These are phyloP conservation scores for Cajanus cajan DNA, from an alignment of 306 rosid species.

Conservation along the genomic window DNA sequence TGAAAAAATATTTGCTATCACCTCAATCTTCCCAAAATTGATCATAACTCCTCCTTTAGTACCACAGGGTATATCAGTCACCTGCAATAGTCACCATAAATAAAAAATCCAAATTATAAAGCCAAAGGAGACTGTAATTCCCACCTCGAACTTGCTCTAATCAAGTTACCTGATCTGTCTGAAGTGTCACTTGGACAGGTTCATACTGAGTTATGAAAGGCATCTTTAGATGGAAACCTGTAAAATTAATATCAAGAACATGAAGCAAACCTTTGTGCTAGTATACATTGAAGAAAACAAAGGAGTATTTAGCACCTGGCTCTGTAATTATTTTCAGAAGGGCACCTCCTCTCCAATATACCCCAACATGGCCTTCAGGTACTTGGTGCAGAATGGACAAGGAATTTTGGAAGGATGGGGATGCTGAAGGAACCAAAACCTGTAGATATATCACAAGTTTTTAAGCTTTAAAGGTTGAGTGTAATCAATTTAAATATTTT, in stretches of 20 bases:
- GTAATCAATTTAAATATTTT: background rate
- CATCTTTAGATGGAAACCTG: slow-evolving; percentile 89
- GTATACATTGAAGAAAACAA: background rate
- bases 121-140: slow-evolving; percentile 14
- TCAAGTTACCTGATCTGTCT: slow-evolving; percentile 71
- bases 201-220: slow-evolving; percentile 82
- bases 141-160: background rate
- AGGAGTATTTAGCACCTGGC: slow-evolving; percentile 55
- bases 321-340: slow-evolving; percentile 72
- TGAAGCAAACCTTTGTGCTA: background rate
- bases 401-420: slow-evolving; percentile 42
- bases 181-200: slow-evolving; percentile 92
- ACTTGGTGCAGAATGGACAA: slow-evolving; percentile 86
- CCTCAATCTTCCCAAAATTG: slow-evolving; percentile 87
- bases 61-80: slow-evolving; percentile 91
- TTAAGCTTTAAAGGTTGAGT: background rate
- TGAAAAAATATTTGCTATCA: slow-evolving; percentile 22
- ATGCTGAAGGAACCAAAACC: slow-evolving; percentile 56
- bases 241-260: slow-evolving; percentile 9
- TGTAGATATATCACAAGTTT: slow-evolving; percentile 32
- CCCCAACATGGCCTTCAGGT: slow-evolving; percentile 97
- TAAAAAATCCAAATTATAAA: background rate
- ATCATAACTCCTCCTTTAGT: slow-evolving; percentile 97
- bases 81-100: slow-evolving; percentile 46
- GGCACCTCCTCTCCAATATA: slow-evolving; percentile 97